A percentile compares a stretch with the other conserved stretches of the same genome.
These are phyloP conservation scores for Brassica hybrid DNA, from an alignment of 441 rosid genomes.

Conservation along the genomic window DNA sequence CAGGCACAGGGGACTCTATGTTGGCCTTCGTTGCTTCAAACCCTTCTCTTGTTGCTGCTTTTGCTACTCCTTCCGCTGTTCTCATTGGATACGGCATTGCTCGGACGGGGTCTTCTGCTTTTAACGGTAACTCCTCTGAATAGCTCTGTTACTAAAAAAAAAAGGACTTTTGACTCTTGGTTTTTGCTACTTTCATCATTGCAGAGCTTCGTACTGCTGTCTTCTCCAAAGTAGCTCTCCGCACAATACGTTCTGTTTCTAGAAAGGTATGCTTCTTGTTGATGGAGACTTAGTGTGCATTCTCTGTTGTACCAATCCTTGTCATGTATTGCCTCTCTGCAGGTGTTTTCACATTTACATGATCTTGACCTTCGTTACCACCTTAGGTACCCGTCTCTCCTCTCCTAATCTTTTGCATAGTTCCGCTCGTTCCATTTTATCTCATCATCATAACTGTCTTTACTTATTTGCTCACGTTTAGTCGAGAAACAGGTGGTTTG, in stretches of 20 bases:
- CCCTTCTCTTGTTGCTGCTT: conserved; percentile 62
- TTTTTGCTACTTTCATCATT: neutral
- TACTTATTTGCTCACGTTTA: neutral
- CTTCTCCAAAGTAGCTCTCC: neutral
- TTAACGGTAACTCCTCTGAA: conserved; percentile 63
- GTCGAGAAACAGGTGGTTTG: conserved; percentile 15
- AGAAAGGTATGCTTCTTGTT: conserved; percentile 44
- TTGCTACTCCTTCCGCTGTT: conserved; percentile 82
- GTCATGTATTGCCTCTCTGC: neutral
- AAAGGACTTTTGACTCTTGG: neutral
- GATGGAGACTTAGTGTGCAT: neutral
- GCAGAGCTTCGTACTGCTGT: conserved; percentile 1
- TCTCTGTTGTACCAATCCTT: neutral
- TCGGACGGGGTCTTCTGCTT: conserved; percentile 74
- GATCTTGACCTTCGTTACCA: conserved; percentile 2
- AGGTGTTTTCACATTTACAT: conserved; percentile 1
- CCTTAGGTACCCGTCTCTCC: neutral
- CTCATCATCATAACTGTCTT: neutral
- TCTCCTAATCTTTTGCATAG: neutral
- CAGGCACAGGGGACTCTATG: conserved; percentile 59
- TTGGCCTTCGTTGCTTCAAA: conserved; percentile 64
- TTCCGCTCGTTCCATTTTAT: neutral
- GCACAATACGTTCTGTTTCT: conserved; percentile 1
- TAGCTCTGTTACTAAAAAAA: neutral
- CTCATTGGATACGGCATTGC: conserved; percentile 93